phyloP scores from a whole-genome alignment of 2,329 filamentous ascomycete species.

The Aureobasidium pullulans region DNA sequence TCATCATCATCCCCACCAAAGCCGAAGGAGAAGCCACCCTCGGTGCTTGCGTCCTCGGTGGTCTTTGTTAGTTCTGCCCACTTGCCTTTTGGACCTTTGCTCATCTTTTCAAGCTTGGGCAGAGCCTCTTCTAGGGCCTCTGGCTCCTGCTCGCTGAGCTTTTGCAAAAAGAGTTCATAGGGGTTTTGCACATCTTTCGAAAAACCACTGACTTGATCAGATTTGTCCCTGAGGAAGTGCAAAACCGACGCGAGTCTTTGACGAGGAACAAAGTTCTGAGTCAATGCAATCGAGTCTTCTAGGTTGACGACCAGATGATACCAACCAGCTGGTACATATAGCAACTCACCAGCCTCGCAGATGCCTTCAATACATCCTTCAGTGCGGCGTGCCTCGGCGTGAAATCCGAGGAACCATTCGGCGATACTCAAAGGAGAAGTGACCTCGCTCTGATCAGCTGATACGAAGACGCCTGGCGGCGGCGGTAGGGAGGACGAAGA shows the following conservation, averaged over 20 bases:
- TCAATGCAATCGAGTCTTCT: constrained; percentile 74
- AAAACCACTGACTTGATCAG: constrained; percentile 85
- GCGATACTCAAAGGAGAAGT: constrained; percentile 90
- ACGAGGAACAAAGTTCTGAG: constrained; percentile 86
- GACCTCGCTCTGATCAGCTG: constrained; percentile 82
- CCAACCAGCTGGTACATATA: constrained; percentile 92
- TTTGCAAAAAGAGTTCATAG: constrained; percentile 65
- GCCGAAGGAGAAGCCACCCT: constrained; percentile 53
- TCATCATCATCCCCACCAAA: constrained; percentile 46
- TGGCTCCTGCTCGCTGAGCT: constrained; percentile 57
- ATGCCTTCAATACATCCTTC: constrained; percentile 80
- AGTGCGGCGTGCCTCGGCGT: constrained; percentile 67
- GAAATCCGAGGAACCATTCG: constrained; percentile 92
- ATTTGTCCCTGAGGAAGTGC: constrained; percentile 71
- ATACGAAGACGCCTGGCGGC: constrained; percentile 86
- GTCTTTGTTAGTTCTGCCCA: constrained; percentile 73
- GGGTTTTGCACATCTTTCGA: constrained; percentile 62
- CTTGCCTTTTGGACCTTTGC: constrained; percentile 64
- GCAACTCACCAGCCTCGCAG: constrained; percentile 73
- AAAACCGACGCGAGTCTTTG: constrained; percentile 68
- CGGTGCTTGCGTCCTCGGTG: constrained; percentile 36
- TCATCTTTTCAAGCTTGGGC: constrained; percentile 56
- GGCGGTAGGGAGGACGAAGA: constrained; percentile 53
- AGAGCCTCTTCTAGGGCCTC: constrained; percentile 60
- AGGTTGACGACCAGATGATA: constrained; percentile 95